Evolutionary conservation across 2,329 filamentous ascomycete genomes (phyloP), one percentile per base, ranked within the genome.

Genomic region (Penicillium sp.): DNA sequence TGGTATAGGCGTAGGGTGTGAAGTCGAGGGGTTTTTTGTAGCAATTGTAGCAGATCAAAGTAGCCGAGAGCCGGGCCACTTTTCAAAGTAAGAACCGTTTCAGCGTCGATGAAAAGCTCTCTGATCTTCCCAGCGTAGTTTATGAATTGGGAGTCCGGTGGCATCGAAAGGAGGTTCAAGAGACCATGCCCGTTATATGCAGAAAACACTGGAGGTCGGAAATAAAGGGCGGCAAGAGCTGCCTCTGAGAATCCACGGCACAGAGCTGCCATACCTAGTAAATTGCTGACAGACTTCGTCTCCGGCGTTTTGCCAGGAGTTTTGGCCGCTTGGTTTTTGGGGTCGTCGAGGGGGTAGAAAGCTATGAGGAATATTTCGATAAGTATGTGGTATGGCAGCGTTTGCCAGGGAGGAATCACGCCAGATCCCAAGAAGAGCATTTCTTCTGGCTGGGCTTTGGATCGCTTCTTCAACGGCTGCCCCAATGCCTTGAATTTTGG

Each of bases 61-160:
- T 82, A 80, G 11, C 81, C 81, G 41, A 78, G 75, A 2, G 79
- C 76, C 12, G 77, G 79, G 66, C 81, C 81, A 50, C 79, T 80
- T 62, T 77, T 75, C 58, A 83, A 82, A 40, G 79, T 74, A 49
- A 85, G 79, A 55, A 75, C 82, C 63, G 71, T 82, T 35, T 79
- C 82, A 11, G 88, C 85, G 66, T 94, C 87, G 46, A 95, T 77
- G 55, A 85, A 83, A 22, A 96, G 74, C 7, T 82, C 79, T 66
- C 87, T 83, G 48, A 94, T 81, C 75, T 92, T 95, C 62, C 80
- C 80, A 40, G 82, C 79, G 69, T 93, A 93, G 58, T 89, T 86
- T 58, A 83, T 81, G 2, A 71, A 69, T 1, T 82, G 81, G 2
- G 74, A 69, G 4, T 76, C 72, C 14, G 76, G 77, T 20, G 83